Conservation (phyloP, 2,329 filamentous ascomycete genomes). For the Trichoderma arundinaceum region DNA sequence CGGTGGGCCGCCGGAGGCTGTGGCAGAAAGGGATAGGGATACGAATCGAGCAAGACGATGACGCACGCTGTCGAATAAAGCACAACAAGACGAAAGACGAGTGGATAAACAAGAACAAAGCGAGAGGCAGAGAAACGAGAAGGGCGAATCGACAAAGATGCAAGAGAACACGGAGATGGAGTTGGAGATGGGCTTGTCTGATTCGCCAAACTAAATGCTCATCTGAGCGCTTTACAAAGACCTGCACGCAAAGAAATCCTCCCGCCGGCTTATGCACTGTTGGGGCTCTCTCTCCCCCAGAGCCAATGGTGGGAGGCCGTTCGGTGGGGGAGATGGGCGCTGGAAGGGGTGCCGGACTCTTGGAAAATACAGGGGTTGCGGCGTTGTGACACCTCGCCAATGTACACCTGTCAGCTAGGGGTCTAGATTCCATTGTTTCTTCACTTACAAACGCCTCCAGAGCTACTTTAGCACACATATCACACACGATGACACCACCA, state of each 20-base stretch:
- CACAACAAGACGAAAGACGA: not conserved
- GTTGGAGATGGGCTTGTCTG: not conserved
- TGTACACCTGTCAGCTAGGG: not conserved
- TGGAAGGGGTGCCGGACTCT: slow-evolving; percentile 10
- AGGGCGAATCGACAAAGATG: not conserved
- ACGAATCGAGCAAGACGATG: not conserved
- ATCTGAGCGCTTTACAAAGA: not conserved
- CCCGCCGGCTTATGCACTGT: slow-evolving; percentile 19
- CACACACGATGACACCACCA: slow-evolving; percentile 19
- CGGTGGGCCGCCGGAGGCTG: slow-evolving; percentile 26
- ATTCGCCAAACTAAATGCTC: slow-evolving; percentile 7
- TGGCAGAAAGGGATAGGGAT: slow-evolving; percentile 18
- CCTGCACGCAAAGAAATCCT: not conserved
- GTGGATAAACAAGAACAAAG: not conserved
- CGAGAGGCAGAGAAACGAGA: not conserved
- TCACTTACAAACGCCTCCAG: not conserved
- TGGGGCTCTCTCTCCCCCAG: not conserved
- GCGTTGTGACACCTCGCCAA: slow-evolving; percentile 19
- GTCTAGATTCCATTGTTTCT: not conserved
- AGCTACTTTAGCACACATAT: not conserved
- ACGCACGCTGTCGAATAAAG: too few relatives aligned
- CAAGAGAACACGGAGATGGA: slow-evolving; percentile 3
- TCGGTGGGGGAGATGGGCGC: slow-evolving; percentile 6
- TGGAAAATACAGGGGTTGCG: slow-evolving; percentile 17
- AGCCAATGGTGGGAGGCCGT: slow-evolving; percentile 24